Percentiles rank a stretch among this genome's conserved stretches.
Evolutionary conservation across 78 protist genomes (phyloP).

Genomic region (Dictyostelium brefeldianum): DNA sequence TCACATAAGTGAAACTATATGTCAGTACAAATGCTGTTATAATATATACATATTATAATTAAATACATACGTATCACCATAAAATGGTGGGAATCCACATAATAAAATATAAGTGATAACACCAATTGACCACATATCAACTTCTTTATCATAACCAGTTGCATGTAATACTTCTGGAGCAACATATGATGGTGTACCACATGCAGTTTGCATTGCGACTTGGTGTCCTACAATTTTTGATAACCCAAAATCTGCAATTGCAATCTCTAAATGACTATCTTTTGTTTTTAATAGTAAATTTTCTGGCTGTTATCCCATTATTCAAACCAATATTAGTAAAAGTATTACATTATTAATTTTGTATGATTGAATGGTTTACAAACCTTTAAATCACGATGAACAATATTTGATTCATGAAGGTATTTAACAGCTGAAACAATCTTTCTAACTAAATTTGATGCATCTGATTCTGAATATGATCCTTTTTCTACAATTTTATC

Average conservation of each 20-base stretch:
- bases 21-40: no score
- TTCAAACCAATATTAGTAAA: no score
- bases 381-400: conserved; percentile 91
- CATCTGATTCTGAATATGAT: conserved; percentile 88
- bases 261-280: conserved; percentile 66
- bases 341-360: no score
- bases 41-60: no score
- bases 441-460: conserved; percentile 74
- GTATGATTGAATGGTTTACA: background rate
- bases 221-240: conserved; percentile 76
- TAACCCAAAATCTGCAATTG: conserved; percentile 93
- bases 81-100: conserved; percentile 88
- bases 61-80: conserved; percentile 63
- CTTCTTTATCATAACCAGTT: conserved; percentile 82
- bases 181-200: conserved; percentile 90
- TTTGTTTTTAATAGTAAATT: conserved; percentile 77
- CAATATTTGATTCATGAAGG: conserved; percentile 87
- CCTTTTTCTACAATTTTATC: conserved; percentile 90
- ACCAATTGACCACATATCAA: conserved; percentile 89
- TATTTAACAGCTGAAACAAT: conserved; percentile 87
- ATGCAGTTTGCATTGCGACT: conserved; percentile 84
- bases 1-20: no score
- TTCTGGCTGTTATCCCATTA: conserved; percentile 94
- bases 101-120: conserved; percentile 84
- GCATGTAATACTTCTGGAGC: conserved; percentile 88